phyloP scores from a whole-genome alignment of 2,329 filamentous ascomycete species.

The Fusarium sp. region DNA sequence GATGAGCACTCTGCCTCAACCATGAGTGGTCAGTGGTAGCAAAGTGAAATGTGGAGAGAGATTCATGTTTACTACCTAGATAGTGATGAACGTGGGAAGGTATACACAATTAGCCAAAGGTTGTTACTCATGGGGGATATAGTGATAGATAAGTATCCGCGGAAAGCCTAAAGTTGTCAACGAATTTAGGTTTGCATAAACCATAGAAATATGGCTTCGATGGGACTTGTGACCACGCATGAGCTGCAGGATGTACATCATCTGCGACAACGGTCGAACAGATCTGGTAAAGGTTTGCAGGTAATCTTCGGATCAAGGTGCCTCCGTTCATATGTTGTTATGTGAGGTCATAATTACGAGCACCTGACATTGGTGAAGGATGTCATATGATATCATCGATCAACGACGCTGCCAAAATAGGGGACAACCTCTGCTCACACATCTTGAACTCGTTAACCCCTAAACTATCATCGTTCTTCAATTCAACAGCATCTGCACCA shows the following conservation, averaged over 20 bases:
- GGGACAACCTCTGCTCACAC: no score
- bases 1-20: background rate
- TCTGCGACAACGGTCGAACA: background rate
- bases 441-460: no score
- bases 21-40: background rate
- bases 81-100: no score
- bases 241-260: no score
- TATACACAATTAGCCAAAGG: no score
- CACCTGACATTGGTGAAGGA: background rate
- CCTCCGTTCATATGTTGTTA: background rate
- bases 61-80: background rate
- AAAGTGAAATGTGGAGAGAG: background rate
- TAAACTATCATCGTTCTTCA: no score
- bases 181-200: background rate
- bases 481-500: no score
- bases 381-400: background rate
- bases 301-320: background rate
- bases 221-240: no score
- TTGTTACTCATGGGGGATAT: background rate
- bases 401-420: no score
- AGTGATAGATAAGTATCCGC: background rate
- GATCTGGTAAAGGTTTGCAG: rapidly evolving
- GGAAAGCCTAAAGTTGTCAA: background rate
- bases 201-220: no score
- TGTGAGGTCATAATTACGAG: constrained; percentile 5